Base-by-base conservation (phyloP, 805 yeast genomes). In the Lachancea meyersii region DNA sequence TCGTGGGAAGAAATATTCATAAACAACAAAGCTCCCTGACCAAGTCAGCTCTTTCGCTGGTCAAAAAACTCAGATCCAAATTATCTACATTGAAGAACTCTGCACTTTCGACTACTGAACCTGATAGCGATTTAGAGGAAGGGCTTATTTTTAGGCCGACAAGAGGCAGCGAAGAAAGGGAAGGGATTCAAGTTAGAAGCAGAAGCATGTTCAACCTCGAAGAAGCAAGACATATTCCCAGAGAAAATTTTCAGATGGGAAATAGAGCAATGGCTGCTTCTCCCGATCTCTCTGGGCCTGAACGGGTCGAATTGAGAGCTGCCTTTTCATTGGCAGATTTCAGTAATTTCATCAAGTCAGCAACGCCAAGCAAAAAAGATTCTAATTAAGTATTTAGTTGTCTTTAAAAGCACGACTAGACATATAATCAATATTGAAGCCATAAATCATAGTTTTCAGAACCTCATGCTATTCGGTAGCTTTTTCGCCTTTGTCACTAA, bases 251-350 rank as follows among this genome's bases (percentile, higher is more conserved):
- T 30, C 47, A 48, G 19, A 39, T 48, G 45, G 43, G 16, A 23
- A 14, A 22, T 18, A 32, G 26, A 35, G 13, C 28, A 13, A 14
- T 19, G 19, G 20, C 17, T 22, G 20, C 19, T 30, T 10, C 32
- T 5, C 16, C 4, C 8, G 31, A 18, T 11, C 22, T 17, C 9
- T 17, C 7, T 20, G 22, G 8, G 11, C 24, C 19, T 11, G 33
- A 27, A 13, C 22, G 41, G 13, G 16, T 13, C 22, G 47, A 45
- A 21, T 38, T 53, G 31, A 47, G 54, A 30, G 46, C 57, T 4
- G 53, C 54, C 10, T 54, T 56, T 33, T 56, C 59, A 0, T 32
- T 60, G 34, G 56, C 64, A 1, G 64, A 60, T 40, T 60, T 60
- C 37, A 56, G 60, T 10, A 57, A 55, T 34, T 58, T 54, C 35